Conservation (phyloP, 768 basidiomycete genomes). For the Mycena floridula region DNA sequence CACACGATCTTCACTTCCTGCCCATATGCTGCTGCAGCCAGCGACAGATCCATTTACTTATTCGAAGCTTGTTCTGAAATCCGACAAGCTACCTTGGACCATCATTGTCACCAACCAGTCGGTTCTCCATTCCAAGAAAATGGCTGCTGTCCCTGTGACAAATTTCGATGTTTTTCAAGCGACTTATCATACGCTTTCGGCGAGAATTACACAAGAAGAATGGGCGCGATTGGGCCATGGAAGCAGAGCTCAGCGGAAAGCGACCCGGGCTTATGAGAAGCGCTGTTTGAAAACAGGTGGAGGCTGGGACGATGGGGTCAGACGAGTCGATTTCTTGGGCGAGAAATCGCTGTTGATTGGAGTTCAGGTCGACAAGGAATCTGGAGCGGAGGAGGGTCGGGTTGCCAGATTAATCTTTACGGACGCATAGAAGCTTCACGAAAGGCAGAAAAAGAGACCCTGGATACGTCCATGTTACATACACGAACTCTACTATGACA, state of each 20-base stretch:
- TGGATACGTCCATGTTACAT: no score
- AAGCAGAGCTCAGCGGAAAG: conserved; percentile 50
- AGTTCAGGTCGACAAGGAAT: conserved; percentile 48
- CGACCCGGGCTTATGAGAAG: conserved; percentile 56
- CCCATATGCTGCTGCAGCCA: conserved; percentile 51
- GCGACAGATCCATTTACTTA: conserved; percentile 57
- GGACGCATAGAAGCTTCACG: no score
- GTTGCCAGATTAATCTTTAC: not conserved
- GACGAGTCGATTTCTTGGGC: conserved; percentile 61
- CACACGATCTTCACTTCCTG: conserved; percentile 47
- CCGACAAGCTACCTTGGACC: conserved; percentile 57
- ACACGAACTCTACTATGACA: no score
- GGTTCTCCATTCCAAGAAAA: conserved; percentile 8
- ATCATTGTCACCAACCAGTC: conserved; percentile 38
- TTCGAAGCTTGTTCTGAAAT: conserved; percentile 43
- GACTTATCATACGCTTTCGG: conserved; percentile 48
- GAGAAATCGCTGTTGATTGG: conserved; percentile 55
- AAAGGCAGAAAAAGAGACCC: no score
- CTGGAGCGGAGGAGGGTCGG: not conserved
- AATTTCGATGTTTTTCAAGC: conserved; percentile 61
- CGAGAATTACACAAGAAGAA: conserved; percentile 55
- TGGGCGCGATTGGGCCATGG: conserved; percentile 56
- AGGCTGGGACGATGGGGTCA: conserved; percentile 65
- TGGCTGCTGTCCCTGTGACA: conserved; percentile 33
- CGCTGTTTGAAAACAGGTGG: conserved; percentile 55